These are phyloP conservation scores for Trichoderma virens DNA, from an alignment of 495 filamentous ascomycete genomes.

Conservation along the genomic window DNA sequence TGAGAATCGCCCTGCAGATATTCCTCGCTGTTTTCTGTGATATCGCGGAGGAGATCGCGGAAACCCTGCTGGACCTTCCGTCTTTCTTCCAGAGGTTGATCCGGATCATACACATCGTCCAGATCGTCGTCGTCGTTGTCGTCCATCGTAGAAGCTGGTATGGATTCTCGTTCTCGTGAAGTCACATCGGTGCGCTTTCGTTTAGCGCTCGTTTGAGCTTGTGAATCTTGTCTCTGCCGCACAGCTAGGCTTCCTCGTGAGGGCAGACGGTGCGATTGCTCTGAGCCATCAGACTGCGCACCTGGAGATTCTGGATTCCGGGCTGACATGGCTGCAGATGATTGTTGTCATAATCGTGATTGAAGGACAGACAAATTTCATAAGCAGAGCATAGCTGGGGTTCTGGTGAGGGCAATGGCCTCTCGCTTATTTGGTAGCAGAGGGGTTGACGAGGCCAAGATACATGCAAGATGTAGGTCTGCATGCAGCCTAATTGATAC, in stretches of 20 bases:
- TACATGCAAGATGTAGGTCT: too few relatives aligned
- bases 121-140: slow-evolving; percentile 17
- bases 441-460: neutral
- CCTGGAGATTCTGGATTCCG: neutral
- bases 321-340: neutral
- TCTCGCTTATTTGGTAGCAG: neutral
- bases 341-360: neutral
- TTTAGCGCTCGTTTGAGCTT: neutral
- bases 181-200: slow-evolving; percentile 5
- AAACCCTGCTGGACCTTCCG: slow-evolving; percentile 58
- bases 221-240: slow-evolving; percentile 2
- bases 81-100: slow-evolving; percentile 76
- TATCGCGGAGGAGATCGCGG: slow-evolving; percentile 56
- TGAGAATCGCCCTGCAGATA: slow-evolving; percentile 52
- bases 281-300: neutral
- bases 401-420: neutral
- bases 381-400: neutral
- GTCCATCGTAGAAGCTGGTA: too few relatives aligned
- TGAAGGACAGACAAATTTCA: neutral
- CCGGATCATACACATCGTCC: slow-evolving; percentile 62
- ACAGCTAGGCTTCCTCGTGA: neutral
- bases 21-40: slow-evolving; percentile 66
- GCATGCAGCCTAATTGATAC: too few relatives aligned
- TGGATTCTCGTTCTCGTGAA: neutral
- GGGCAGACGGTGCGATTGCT: neutral